Evolutionary conservation across 2,329 filamentous ascomycete genomes (phyloP), one percentile per base, ranked within the genome.

Genomic region (Fusarium pseudoanthophilum): DNA sequence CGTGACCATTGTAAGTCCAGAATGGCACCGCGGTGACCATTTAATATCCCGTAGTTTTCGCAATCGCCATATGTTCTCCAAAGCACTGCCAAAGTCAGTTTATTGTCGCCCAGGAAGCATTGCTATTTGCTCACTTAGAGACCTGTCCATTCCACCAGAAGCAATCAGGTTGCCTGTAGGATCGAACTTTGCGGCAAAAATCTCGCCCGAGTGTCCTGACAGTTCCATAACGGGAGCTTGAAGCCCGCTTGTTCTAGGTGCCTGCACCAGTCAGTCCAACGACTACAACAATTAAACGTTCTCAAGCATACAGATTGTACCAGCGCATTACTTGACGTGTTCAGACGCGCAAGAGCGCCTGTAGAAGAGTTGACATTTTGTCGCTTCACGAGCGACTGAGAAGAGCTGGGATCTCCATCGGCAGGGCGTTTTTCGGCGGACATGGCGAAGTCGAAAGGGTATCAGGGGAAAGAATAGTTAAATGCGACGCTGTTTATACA

Each of bases 1-100:
- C 96, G 92, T 34, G 96, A 97, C 96, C 96, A 99, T 80, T 97
- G 95, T 51, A 99, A 85, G 82, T 98, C 96, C 32, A 98, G 86
- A 55, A 99, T 86, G 4, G 96, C 96, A 75, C 94, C 94, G 80
- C 94, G 95, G 85, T 99, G 96, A 39, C 96, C 96, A 14, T 87
- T 94, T 59, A 99, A 86, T 34, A 93, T 85, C 68, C 95, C 95
- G 79, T 98, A 98, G 84, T 99, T 99, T 79, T 97, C 93, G 84
- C 95, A 98, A 77, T 94, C 89, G 78, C 95, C 95, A 70, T 95
- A 95, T 4, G 95, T 97, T 78, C 93, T 91, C 96, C 96, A 99
- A 36, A 99, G 88, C 83, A 98, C 94, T 97, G 68, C 10, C 15
- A 13, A 42, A 30, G 52, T 79, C 53, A 79, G 77, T 55, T 30